Evolutionary conservation across 257 asterid genomes (phyloP), one percentile per base, ranked within the genome.

Genomic region (Ilex aquifolium): DNA sequence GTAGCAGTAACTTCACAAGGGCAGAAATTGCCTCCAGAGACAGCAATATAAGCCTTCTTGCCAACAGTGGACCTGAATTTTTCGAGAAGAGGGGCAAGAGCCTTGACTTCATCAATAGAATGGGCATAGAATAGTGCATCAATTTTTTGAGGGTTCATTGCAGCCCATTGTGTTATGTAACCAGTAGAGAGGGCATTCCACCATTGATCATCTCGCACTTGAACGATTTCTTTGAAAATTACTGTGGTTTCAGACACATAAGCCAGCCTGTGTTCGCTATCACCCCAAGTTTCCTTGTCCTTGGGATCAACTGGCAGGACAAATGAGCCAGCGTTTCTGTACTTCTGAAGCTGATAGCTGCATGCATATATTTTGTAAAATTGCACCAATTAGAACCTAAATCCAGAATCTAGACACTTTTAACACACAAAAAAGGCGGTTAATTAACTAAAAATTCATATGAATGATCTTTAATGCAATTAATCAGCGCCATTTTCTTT

Each of bases 281-380:
- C 99, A 0, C 99, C 99, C 99, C 99, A 92, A 5, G 99, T 87
- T 73, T 92, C 99, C 57, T 82, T 89, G 76, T 92, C 99, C 0
- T 78, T 82, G 1, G 93, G 94, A 56, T 92, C 81, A 30, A 87
- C 91, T 0, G 99, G 97, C 42, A 92, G 32, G 54, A 89, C 96
- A 55, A 74, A 92, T 4, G 99, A 92, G 7, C 96, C 95, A 0
- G 97, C 96, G 32, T 92, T 77, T 78, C 99, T 80, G 56, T 92
- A 89, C 80, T 92, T 92, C 65, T 89, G 99, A n/a, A 92, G 95
- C 75, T 92, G 99, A 69, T 92, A 92, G 49, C 99, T 92, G 86
- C 81, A 67, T 13, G 9, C n/a, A 59, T 12, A 13, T 32, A 40
- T 10, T 9, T 27, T 17, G 44, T 60, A 13, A 32, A 53, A n/a